A percentile compares a stretch with the other conserved stretches of the same genome.
These are phyloP conservation scores for Neocatenulostroma microsporum DNA, from an alignment of 2,329 filamentous ascomycete genomes.

Conservation along the genomic window DNA sequence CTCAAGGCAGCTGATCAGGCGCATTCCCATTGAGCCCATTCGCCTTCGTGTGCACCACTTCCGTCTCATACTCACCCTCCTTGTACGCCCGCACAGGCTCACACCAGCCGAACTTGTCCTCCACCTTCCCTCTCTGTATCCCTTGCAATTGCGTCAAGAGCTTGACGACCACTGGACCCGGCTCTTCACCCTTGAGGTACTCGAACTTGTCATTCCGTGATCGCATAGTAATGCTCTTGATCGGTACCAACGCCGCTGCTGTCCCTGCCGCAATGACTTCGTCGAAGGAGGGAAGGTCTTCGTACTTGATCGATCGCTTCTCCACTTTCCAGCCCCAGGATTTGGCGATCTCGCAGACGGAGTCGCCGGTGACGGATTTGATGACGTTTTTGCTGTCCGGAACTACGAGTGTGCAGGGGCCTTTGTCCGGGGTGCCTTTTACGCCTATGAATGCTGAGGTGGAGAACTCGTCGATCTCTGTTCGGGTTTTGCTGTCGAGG, in stretches of 20 bases:
- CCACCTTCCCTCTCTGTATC: slow-evolving; percentile 72
- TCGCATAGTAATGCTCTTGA: slow-evolving; percentile 76
- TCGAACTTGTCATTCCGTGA: slow-evolving; percentile 49
- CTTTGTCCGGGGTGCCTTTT: slow-evolving; percentile 43
- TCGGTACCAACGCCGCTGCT: slow-evolving; percentile 82
- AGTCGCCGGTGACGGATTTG: slow-evolving; percentile 75
- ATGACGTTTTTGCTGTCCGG: slow-evolving; percentile 85
- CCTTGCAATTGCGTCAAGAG: slow-evolving; percentile 70
- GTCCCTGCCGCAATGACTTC: slow-evolving; percentile 92
- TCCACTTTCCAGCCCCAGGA: slow-evolving; percentile 81
- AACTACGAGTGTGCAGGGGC: slow-evolving; percentile 62
- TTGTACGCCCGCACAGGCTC: slow-evolving; percentile 36
- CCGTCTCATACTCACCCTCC: slow-evolving; percentile 22
- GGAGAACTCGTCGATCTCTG: slow-evolving; percentile 90
- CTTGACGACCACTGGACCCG: slow-evolving; percentile 64
- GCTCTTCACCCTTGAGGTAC: slow-evolving; percentile 54
- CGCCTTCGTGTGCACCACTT: slow-evolving; percentile 11
- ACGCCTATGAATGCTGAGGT: slow-evolving; percentile 90
- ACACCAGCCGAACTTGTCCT: slow-evolving; percentile 72
- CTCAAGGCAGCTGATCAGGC: slow-evolving; percentile 20
- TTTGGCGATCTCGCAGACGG: slow-evolving; percentile 64
- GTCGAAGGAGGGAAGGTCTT: slow-evolving; percentile 54
- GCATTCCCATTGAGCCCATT: slow-evolving; percentile 15
- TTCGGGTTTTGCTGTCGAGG: slow-evolving; percentile 74
- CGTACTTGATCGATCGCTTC: slow-evolving; percentile 60